A percentile compares a stretch with the other conserved stretches of the same genome.
Evolutionary conservation across 2,329 filamentous ascomycete species (phyloP).

Genomic region (Calonectria pseudoturangicola): DNA sequence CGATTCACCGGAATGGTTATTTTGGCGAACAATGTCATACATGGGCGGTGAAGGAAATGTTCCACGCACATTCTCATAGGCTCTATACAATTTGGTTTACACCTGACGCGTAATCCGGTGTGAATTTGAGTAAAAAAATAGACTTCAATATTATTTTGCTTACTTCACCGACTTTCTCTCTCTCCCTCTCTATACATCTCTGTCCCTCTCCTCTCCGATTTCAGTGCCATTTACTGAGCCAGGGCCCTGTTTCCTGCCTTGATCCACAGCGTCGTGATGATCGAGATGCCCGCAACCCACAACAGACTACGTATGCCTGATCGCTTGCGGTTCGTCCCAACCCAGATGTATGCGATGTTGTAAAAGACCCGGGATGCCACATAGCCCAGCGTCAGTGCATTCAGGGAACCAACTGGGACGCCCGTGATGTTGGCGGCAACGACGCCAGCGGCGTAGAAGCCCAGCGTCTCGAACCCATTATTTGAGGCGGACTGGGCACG

Average conservation of each 20-base stretch:
- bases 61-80: background rate
- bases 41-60: background rate
- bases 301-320: conserved; percentile 61
- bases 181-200: too few species aligned
- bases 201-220: too few species aligned
- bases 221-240: conserved; percentile 26
- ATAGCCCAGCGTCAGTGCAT: conserved; percentile 63
- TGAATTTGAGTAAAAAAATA: background rate
- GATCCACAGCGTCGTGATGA: conserved; percentile 63
- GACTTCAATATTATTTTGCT: background rate
- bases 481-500: conserved; percentile 70
- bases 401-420: conserved; percentile 61
- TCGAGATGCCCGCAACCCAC: conserved; percentile 61
- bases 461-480: conserved; percentile 67
- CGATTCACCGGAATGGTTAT: background rate
- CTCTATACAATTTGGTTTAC: too few species aligned
- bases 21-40: background rate
- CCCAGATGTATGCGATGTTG: conserved; percentile 65
- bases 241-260: conserved; percentile 60
- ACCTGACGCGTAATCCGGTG: conserved; percentile 1
- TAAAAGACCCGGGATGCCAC: conserved; percentile 63
- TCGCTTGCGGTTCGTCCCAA: conserved; percentile 64
- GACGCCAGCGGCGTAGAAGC: conserved; percentile 65
- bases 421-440: conserved; percentile 68
- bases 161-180: too few species aligned